Conservation (phyloP, 768 basidiomycete genomes). For the Suillus discolor region DNA sequence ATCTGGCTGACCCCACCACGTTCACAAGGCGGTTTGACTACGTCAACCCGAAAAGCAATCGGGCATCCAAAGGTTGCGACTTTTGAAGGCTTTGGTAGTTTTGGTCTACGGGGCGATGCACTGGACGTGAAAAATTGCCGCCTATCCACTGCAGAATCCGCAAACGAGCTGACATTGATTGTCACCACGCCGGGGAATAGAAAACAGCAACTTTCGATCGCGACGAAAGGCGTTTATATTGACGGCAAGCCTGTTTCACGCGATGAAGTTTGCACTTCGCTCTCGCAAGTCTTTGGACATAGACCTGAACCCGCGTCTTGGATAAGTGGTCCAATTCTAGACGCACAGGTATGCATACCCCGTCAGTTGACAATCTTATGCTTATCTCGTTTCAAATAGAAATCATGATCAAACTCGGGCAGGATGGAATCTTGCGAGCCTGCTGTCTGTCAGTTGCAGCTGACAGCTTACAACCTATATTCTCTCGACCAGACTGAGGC, state of each 20-base stretch:
- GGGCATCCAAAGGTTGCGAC: neutral
- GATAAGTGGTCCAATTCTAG: conserved; percentile 5
- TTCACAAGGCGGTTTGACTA: conserved; percentile 14
- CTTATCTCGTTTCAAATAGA: neutral
- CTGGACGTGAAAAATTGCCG: conserved; percentile 8
- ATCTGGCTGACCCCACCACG: conserved; percentile 34
- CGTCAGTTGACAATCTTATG: neutral
- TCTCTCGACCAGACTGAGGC: neutral
- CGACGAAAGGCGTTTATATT: conserved; percentile 27
- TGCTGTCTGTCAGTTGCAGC: neutral
- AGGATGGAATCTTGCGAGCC: neutral
- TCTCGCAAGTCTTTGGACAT: conserved; percentile 18
- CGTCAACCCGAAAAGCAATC: neutral
- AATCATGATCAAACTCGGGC: neutral
- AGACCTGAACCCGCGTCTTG: neutral
- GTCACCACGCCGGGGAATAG: neutral
- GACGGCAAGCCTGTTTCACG: conserved; percentile 26
- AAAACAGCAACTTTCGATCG: conserved; percentile 2
- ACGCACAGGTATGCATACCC: neutral
- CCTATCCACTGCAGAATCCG: conserved; percentile 3
- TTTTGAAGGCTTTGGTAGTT: conserved; percentile 18
- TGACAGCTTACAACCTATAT: neutral
- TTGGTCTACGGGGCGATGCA: conserved; percentile 15
- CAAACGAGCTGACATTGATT: conserved; percentile 7
- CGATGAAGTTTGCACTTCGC: conserved; percentile 16